Conservation (phyloP, 2,329 filamentous ascomycete species). For the Arachnomyces sp. region DNA sequence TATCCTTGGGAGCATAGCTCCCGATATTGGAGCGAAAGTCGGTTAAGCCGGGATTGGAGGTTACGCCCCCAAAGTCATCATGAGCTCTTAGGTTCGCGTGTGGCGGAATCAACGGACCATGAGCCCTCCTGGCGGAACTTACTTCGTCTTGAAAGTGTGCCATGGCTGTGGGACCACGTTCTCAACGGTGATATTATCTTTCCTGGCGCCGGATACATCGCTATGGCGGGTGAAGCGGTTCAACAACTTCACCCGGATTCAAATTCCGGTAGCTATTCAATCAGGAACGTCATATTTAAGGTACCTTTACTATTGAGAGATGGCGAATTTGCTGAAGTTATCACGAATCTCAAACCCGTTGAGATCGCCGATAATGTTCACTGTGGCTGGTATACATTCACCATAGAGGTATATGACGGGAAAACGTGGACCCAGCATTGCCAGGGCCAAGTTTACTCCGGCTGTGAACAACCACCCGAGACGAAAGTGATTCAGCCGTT, state of each 20-base stretch:
- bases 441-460: conserved; percentile 13
- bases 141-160: conserved; percentile 19
- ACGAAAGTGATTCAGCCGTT: no score
- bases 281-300: conserved; percentile 13
- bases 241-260: conserved; percentile 10
- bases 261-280: not conserved
- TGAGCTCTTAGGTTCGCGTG: conserved; percentile 18
- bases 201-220: conserved; percentile 36
- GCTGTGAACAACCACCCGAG: no score
- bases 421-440: conserved; percentile 20
- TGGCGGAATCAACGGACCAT: conserved; percentile 19
- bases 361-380: conserved; percentile 11
- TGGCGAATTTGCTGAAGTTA: conserved; percentile 11
- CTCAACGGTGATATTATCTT: conserved; percentile 33
- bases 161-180: conserved; percentile 40
- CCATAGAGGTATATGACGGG: conserved; percentile 17
- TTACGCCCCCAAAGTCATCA: conserved; percentile 9
- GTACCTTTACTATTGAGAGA: conserved; percentile 17
- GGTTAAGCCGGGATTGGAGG: conserved; percentile 15
- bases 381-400: conserved; percentile 21
- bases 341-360: conserved; percentile 12
- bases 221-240: conserved; percentile 37
- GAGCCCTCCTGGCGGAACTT: conserved; percentile 35
- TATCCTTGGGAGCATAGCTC: conserved; percentile 21
- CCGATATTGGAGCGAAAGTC: conserved; percentile 19